Percentiles rank a stretch among this genome's conserved stretches.
Conservation (phyloP, 768 basidiomycete genomes). For the Leccinum imitatum region DNA sequence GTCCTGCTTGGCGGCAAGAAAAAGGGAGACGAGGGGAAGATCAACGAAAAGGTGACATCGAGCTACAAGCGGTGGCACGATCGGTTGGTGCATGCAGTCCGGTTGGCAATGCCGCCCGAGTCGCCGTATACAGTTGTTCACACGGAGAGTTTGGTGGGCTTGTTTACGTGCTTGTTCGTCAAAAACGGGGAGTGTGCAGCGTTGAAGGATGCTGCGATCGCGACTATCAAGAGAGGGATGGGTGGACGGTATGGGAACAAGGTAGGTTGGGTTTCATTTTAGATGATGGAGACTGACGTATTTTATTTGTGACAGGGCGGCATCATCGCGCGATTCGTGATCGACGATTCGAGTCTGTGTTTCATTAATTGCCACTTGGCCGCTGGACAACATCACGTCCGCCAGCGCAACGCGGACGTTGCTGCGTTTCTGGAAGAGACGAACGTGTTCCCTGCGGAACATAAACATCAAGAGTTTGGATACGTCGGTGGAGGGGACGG, state of each 20-base stretch:
- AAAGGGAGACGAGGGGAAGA: conserved; percentile 48
- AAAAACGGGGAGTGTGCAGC: conserved; percentile 60
- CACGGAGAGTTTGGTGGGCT: conserved; percentile 86
- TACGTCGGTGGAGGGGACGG: conserved; percentile 93
- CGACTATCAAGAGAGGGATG: conserved; percentile 92
- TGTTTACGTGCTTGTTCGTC: conserved; percentile 76
- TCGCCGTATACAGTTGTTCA: conserved; percentile 78
- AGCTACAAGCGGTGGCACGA: conserved; percentile 92
- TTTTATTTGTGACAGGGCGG: conserved; percentile 59
- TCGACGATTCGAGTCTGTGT: conserved; percentile 92
- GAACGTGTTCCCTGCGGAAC: conserved; percentile 54
- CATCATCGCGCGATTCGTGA: conserved; percentile 83
- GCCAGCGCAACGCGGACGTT: conserved; percentile 83
- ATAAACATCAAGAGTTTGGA: conserved; percentile 54
- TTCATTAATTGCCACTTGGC: conserved; percentile 97
- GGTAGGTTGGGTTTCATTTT: conserved; percentile 44
- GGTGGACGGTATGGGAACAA: conserved; percentile 95
- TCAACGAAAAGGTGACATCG: conserved; percentile 79
- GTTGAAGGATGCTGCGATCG: conserved; percentile 70
- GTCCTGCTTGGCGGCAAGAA: conserved; percentile 76
- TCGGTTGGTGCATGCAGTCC: conserved; percentile 70
- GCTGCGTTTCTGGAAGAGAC: conserved; percentile 86
- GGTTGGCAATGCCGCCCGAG: conserved; percentile 69
- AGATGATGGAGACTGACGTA: background rate
- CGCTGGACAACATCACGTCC: conserved; percentile 84